Percentiles rank a stretch among this genome's conserved stretches.
Conservation (phyloP, 2,329 filamentous ascomycete genomes). For the Ophiobolus disseminans region DNA sequence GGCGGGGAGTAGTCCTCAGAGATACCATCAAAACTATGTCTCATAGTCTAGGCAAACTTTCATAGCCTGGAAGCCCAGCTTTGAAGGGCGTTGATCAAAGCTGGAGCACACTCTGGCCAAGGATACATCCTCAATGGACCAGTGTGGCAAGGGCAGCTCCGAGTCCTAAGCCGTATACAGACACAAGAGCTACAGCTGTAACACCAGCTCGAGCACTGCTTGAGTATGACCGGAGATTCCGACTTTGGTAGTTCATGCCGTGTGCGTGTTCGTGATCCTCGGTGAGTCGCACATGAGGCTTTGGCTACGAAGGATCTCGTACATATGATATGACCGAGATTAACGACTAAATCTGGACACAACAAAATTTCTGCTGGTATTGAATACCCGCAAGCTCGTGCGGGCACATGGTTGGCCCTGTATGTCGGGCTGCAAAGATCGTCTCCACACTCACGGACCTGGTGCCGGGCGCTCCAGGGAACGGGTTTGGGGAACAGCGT, state of each 20-base stretch:
- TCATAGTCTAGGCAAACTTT: too few species aligned
- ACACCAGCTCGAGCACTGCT: constrained; percentile 5
- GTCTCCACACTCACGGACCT: constrained; percentile 9
- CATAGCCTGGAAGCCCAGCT: too few species aligned
- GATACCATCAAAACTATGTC: neutral
- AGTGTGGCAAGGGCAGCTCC: neutral
- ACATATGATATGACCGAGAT: too few species aligned
- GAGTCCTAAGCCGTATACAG: constrained; percentile 9
- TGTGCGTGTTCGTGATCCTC: too few species aligned
- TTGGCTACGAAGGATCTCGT: too few species aligned
- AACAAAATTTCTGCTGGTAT: neutral
- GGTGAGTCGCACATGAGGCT: too few species aligned
- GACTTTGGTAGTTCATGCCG: too few species aligned
- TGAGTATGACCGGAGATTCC: too few species aligned
- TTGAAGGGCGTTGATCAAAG: too few species aligned
- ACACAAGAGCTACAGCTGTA: constrained; percentile 7
- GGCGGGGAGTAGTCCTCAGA: neutral
- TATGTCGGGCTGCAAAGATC: neutral
- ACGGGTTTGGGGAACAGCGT: neutral
- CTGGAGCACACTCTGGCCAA: too few species aligned
- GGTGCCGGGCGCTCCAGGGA: neutral
- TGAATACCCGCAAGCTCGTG: constrained; percentile 8
- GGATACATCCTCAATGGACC: too few species aligned
- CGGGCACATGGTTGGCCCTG: constrained; percentile 17
- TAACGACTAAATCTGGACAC: neutral